Conservation (phyloP, 257 asterid species). For the Primulina tabacum region DNA sequence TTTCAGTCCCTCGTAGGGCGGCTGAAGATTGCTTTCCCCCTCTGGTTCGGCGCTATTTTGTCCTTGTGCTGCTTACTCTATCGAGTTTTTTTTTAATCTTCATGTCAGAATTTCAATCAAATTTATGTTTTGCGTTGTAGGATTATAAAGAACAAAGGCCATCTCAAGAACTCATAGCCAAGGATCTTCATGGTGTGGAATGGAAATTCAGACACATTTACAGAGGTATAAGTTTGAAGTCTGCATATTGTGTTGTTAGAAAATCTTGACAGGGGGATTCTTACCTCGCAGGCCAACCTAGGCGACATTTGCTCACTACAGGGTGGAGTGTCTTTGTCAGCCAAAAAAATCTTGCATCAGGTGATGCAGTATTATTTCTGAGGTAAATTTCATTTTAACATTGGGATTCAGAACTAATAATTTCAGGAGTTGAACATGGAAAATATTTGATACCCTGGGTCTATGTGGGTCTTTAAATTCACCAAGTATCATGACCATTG, state of each 20-base stretch:
- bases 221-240: constrained; percentile 56
- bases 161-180: constrained; percentile 91
- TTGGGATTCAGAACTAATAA: constrained; percentile 3
- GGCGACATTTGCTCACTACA: constrained; percentile 96
- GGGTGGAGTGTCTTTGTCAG: constrained; percentile 96
- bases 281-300: constrained; percentile 80
- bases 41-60: constrained; percentile 47
- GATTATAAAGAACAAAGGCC: constrained; percentile 95
- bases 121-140: constrained; percentile 34
- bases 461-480: not conserved
- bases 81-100: constrained; percentile 5
- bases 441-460: not conserved
- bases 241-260: not conserved
- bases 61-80: constrained; percentile 11
- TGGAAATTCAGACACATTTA: constrained; percentile 98
- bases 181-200: constrained; percentile 89
- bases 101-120: not conserved
- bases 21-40: constrained; percentile 99
- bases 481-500: not conserved
- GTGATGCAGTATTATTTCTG: constrained; percentile 93
- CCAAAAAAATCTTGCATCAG: constrained; percentile 83
- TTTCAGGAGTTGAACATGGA: not conserved
- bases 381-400: constrained; percentile 43
- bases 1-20: constrained; percentile 98
- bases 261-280: constrained; percentile 28